These are phyloP conservation scores for Cercospora citrullina DNA, from an alignment of 2,329 filamentous ascomycete species.

Conservation along the genomic window DNA sequence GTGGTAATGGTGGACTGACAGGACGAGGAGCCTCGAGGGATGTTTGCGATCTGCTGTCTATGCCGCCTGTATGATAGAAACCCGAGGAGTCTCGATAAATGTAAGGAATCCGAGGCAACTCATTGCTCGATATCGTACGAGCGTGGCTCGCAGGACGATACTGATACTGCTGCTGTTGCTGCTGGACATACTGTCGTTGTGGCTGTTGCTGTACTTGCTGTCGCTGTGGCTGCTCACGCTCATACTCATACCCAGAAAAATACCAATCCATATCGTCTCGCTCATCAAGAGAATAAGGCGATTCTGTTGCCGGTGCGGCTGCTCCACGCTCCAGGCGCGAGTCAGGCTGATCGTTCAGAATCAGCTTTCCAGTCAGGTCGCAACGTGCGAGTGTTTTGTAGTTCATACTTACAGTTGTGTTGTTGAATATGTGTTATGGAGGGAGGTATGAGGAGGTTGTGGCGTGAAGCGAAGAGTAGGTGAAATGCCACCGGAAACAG, in stretches of 20 bases:
- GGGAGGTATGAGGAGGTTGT: background rate
- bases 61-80: background rate
- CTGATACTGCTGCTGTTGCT: background rate
- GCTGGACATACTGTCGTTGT: background rate
- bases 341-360: slow-evolving; percentile 2
- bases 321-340: slow-evolving; percentile 11
- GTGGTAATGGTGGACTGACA: background rate
- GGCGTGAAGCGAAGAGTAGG: background rate
- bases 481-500: background rate
- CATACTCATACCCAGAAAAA: background rate
- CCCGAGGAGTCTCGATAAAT: background rate
- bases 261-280: slow-evolving; percentile 1
- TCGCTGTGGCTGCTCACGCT: background rate
- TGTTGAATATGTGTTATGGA: background rate
- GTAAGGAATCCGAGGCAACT: background rate
- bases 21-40: background rate
- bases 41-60: background rate
- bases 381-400: background rate
- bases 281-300: slow-evolving; percentile 1
- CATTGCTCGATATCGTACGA: background rate
- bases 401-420: slow-evolving; percentile 4
- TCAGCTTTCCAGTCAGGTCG: background rate
- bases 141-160: background rate
- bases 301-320: background rate
- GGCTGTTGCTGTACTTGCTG: background rate